Base-by-base conservation (phyloP, 2,329 filamentous ascomycete species). In the Colletotrichum australisinense region DNA sequence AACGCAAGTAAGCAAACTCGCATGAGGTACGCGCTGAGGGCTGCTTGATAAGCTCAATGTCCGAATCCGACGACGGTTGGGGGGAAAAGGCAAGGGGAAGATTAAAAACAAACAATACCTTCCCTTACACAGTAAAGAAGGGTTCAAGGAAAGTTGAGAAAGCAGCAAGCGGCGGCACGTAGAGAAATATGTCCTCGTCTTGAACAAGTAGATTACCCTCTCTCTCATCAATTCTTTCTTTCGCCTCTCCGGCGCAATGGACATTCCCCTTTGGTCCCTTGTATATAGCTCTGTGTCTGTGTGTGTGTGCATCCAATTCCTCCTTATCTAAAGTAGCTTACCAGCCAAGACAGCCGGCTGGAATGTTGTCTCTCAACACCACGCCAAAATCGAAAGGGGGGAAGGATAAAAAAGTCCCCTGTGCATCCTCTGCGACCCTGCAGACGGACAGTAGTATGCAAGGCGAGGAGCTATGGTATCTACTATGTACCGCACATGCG, bases 351-450 rank as follows among this genome's bases (percentile, higher is more conserved):
- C 60, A 73, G 14, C 16, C n/a, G 49, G 60, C 67, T 57, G 67
- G 71, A 73, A 73, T 73, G 67, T 71, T 73, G 71, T 73, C 67
- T 73, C 71, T 71, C 71, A 73, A 73, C 71, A 69, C 62, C 63
- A 66, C 71, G 71, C 71, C 71, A 73, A 57, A 49, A 65, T 42
- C 32, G n/a, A 65, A 42, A 14, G 16, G 38, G 38, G 38, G 9
- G 38, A 19, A 26, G 70, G 14, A n/a, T n/a, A 32, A 2, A 42
- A 30, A 65, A n/a, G 46, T 52, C 46, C 55, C 26, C 30, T 56
- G 38, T n/a, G 28, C 35, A 26, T 65, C 46, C 24, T 71, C 46
- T 62, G 28, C 56, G 28, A 56, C 56, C 67, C 67, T 73, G 56
- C 67, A 62, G 62, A 66, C 67, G 26, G 55, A 57, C 28, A 56